Evolutionary conservation across 1,284 basidiomycete genomes (phyloP).

Genomic region (Testicularia cyperi): DNA sequence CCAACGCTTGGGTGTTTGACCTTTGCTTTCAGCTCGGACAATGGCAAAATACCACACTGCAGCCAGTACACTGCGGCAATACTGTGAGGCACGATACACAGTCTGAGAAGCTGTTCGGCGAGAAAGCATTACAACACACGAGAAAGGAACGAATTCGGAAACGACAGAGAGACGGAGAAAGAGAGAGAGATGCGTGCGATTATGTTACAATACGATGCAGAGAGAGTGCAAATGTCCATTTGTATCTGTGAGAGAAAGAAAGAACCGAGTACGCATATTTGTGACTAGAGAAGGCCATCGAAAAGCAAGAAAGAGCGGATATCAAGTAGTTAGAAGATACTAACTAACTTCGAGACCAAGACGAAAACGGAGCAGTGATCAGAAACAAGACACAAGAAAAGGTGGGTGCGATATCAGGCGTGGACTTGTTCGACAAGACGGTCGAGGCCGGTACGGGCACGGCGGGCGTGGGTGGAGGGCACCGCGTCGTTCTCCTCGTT

Average conservation of each 20-base stretch:
- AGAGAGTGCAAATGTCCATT: no score
- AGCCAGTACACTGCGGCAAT: neutral
- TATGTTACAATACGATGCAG: no score
- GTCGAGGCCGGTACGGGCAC: slow-evolving; percentile 40
- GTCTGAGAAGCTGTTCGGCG: no score
- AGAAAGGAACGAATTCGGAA: no score
- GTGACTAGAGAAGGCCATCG: neutral
- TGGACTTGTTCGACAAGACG: slow-evolving; percentile 30
- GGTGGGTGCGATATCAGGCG: slow-evolving; percentile 3
- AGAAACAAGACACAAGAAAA: neutral
- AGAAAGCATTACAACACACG: no score
- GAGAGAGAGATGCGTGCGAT: no score
- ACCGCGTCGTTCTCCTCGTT: slow-evolving; percentile 27
- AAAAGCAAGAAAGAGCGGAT: neutral
- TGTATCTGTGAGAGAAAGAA: no score
- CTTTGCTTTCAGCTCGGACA: neutral
- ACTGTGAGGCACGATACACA: no score
- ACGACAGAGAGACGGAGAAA: no score
- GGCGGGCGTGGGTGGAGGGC: slow-evolving; percentile 48
- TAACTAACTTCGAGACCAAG: neutral
- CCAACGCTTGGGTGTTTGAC: neutral
- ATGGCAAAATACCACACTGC: neutral
- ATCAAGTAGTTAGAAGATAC: neutral
- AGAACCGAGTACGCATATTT: no score
- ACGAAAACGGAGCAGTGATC: neutral